Base-by-base conservation (phyloP, 768 basidiomycete genomes). In the Multifurca ochricompacta region DNA sequence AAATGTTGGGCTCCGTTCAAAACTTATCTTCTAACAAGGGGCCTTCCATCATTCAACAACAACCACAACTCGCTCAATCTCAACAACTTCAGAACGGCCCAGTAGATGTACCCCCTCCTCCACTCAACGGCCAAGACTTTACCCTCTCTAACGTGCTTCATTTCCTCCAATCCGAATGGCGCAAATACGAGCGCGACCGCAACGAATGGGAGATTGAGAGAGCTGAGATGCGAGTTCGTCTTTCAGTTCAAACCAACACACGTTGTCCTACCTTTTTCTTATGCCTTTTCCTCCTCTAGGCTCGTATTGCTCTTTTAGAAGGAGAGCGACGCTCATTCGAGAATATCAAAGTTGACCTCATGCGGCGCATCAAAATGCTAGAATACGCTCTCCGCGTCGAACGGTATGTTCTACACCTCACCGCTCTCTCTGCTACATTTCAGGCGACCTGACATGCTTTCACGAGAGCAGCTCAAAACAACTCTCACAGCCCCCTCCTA, bases 141-240 rank as follows among this genome's bases (percentile, higher is more conserved):
- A 96, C 86, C 43, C 82, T 98, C 50, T 94, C 93, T 6, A 87
- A 82, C 65, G 93, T 98, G 55, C 78, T 99, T 58, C 96, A 99
- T 74, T 99, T 91, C 69, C 78, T 98, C 48, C 96, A 99, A 74
- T 91, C 91, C 19, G 96, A 99, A 75, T 97, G 94, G 91, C 79
- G 96, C 59, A 79, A 91, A 56, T 98, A 96, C 66, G 96, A 98
- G 71, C 85, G 94, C 68, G 96, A 99, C 73, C 80, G 95, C 65
- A 99, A 99, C 68, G 96, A 99, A 73, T 99, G 95, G 95, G 96
- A 99, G 77, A 99, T 99, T 64, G 96, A 98, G 72, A 78, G 96
- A 63, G 96, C 96, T 30, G 96, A 98, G 72, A 97, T 98, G 94
- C 79, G 95, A 78, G 92, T 93, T 60, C 65, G 89, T 81, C 39